Evolutionary conservation across 768 basidiomycete genomes (phyloP).

Genomic region (Amanita polypyramis): DNA sequence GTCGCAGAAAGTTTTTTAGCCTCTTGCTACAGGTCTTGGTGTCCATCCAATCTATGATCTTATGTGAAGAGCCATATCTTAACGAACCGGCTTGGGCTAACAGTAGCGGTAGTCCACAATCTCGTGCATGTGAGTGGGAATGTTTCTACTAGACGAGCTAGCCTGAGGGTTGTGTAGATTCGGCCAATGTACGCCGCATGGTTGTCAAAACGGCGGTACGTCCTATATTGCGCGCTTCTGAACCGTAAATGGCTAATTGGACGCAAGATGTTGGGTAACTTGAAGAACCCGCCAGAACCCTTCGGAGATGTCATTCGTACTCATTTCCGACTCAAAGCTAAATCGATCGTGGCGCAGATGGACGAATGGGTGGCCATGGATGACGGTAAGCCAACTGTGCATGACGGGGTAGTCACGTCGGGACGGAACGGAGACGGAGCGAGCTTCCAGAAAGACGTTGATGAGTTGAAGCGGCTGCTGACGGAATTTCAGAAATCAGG

Average conservation of each 20-base stretch:
- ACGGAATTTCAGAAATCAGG: conserved; percentile 26
- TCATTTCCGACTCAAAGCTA: conserved; percentile 83
- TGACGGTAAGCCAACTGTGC: conserved; percentile 50
- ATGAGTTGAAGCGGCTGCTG: conserved; percentile 57
- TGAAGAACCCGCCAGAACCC: conserved; percentile 75
- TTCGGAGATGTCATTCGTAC: conserved; percentile 83
- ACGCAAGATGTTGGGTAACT: conserved; percentile 70
- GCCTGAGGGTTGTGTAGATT: conserved; percentile 38
- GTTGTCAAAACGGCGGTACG: conserved; percentile 78
- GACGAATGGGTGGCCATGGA: conserved; percentile 71
- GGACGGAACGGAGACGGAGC: conserved; percentile 28
- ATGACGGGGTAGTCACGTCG: conserved; percentile 39
- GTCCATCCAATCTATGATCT: conserved; percentile 94
- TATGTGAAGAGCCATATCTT: conserved; percentile 88
- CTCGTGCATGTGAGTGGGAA: conserved; percentile 56
- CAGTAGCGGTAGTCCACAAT: conserved; percentile 63
- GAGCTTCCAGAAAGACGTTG: conserved; percentile 57
- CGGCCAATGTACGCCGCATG: conserved; percentile 90
- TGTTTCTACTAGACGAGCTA: conserved; percentile 1
- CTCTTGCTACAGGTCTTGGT: conserved; percentile 63
- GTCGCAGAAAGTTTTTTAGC: not conserved
- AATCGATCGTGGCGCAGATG: conserved; percentile 57
- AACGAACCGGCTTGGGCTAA: conserved; percentile 88
- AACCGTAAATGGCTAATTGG: not conserved
- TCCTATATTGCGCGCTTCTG: conserved; percentile 3